Evolutionary conservation across 1,284 basidiomycete genomes (phyloP).

Genomic region (Stereum hirsutum): DNA sequence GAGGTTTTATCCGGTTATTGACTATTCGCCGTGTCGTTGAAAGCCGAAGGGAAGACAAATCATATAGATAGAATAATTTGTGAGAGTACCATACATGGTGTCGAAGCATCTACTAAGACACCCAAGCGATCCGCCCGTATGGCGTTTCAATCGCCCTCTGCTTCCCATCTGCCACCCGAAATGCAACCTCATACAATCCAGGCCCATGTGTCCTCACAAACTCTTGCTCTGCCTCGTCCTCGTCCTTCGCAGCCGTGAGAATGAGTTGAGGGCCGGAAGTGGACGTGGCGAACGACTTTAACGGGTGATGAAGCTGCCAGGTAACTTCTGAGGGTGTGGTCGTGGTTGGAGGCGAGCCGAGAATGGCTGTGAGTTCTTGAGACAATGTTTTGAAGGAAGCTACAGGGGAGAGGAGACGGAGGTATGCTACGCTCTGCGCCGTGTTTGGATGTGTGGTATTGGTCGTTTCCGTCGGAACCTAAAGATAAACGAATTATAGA

Average conservation of each 20-base stretch:
- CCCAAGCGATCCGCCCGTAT: constrained; percentile 36
- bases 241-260: constrained; percentile 21
- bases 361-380: constrained; percentile 32
- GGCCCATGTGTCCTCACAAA: constrained; percentile 25
- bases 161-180: constrained; percentile 12
- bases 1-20: too few relatives aligned
- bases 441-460: constrained; percentile 38
- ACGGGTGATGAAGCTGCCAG: constrained; percentile 18
- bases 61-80: too few relatives aligned
- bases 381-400: constrained; percentile 20
- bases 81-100: too few relatives aligned
- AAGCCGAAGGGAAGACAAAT: too few relatives aligned
- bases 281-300: constrained; percentile 1
- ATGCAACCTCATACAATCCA: constrained; percentile 17
- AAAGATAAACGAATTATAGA: neutral
- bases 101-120: too few relatives aligned
- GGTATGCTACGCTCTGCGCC: constrained; percentile 34
- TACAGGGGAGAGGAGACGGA: constrained; percentile 29
- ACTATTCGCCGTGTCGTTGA: too few relatives aligned
- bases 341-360: constrained; percentile 30
- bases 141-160: constrained; percentile 26
- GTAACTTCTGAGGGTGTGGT: constrained; percentile 10
- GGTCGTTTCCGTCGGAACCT: constrained; percentile 38
- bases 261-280: constrained; percentile 23
- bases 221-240: constrained; percentile 22